A percentile compares a stretch with the other conserved stretches of the same genome.
Evolutionary conservation across 108 stramenopile genomes (phyloP).

Genomic region (Pelagomonas calceolata): DNA sequence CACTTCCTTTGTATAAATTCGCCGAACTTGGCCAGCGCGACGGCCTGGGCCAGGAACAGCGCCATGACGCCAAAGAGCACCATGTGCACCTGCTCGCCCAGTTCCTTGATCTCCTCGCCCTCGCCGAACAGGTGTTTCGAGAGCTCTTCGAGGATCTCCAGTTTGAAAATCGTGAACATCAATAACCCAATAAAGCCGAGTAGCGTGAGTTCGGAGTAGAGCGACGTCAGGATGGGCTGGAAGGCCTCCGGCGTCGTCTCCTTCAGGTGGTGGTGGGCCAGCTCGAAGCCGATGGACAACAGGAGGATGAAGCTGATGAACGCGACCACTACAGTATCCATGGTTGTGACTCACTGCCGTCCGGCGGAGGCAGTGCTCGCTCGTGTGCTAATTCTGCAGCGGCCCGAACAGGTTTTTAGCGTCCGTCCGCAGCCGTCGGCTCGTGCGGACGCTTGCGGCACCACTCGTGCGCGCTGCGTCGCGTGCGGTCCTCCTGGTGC

Average conservation of each 20-base stretch:
- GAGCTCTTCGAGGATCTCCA: background rate
- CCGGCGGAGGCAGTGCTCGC: too few species aligned
- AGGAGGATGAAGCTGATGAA: background rate
- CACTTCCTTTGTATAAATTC: too few species aligned
- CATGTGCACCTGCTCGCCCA: background rate
- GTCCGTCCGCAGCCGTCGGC: too few species aligned
- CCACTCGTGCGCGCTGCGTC: too few species aligned
- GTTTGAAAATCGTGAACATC: background rate
- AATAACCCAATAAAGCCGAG: background rate
- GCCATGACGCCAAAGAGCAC: background rate
- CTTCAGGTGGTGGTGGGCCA: background rate
- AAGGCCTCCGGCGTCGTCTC: background rate
- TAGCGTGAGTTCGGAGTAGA: background rate
- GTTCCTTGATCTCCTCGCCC: background rate
- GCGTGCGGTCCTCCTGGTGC: too few species aligned
- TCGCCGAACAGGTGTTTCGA: background rate
- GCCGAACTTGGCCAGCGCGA: too few species aligned
- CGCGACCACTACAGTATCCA: background rate
- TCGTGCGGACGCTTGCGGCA: too few species aligned
- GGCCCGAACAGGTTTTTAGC: too few species aligned
- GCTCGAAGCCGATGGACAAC: background rate
- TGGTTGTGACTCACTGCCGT: too few species aligned
- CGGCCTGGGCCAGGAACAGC: background rate
- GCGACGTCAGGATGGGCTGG: background rate
- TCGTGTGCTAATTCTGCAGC: too few species aligned